phyloP scores from a whole-genome alignment of 2,329 filamentous ascomycete genomes.

The Neopestalotiopsis sp. region DNA sequence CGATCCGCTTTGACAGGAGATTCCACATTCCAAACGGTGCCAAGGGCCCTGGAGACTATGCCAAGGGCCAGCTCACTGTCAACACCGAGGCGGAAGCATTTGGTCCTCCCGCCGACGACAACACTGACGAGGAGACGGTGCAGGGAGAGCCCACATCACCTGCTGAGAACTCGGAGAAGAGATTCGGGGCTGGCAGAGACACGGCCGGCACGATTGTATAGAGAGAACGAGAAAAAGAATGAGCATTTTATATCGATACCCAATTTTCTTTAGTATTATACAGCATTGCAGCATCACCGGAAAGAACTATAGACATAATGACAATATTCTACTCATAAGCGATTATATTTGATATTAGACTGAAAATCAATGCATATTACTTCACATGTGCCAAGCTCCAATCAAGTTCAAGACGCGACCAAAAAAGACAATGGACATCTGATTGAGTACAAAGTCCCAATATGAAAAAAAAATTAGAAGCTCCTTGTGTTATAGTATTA shows the following conservation, averaged over 20 bases:
- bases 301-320: background rate
- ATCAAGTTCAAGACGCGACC: too few relatives aligned
- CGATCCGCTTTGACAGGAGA: conserved; percentile 33
- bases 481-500: too few relatives aligned
- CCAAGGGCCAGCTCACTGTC: background rate
- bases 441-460: too few relatives aligned
- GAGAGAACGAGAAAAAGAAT: background rate
- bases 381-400: too few relatives aligned
- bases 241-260: background rate
- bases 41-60: conserved; percentile 32
- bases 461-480: too few relatives aligned
- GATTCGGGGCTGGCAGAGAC: background rate
- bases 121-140: background rate
- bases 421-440: too few relatives aligned
- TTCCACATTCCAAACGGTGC: conserved; percentile 38
- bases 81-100: conserved; percentile 18
- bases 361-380: too few relatives aligned
- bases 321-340: background rate
- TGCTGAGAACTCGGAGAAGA: conserved; percentile 7
- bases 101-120: background rate
- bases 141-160: background rate
- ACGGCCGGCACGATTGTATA: conserved; percentile 3
- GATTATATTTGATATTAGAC: too few relatives aligned
- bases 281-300: background rate
- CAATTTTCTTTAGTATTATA: background rate